Evolutionary conservation across 2,329 filamentous ascomycete genomes (phyloP).

Genomic region (Sclerotinia glacialis): DNA sequence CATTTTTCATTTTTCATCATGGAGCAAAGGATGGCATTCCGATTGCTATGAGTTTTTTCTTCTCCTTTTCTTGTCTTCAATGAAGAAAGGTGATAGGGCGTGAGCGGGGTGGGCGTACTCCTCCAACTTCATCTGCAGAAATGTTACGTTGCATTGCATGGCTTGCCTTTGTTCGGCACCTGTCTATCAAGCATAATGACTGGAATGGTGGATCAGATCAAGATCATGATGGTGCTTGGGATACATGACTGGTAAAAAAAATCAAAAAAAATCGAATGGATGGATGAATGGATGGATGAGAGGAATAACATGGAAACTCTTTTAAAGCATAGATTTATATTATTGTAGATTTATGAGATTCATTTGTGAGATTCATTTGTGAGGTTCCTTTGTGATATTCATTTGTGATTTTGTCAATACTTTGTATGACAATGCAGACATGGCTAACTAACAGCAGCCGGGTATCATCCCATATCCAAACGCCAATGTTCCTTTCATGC

Average conservation of each 20-base stretch:
- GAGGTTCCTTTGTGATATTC: not conserved
- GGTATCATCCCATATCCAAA: conserved; percentile 13
- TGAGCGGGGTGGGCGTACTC: conserved; percentile 6
- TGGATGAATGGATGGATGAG: not conserved
- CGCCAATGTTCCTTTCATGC: not conserved
- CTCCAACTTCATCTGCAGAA: not conserved
- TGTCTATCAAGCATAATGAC: not conserved
- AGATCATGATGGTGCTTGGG: conserved; percentile 1
- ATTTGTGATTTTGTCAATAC: not conserved
- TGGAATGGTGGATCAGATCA: not conserved
- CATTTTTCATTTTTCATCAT: conserved; percentile 15
- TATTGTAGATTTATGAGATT: not conserved
- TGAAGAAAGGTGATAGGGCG: conserved; percentile 2
- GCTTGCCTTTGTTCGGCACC: not conserved
- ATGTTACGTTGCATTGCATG: not conserved
- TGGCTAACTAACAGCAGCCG: conserved; percentile 1
- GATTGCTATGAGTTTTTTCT: not conserved
- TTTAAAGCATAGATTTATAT: not conserved
- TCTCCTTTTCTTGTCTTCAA: not conserved
- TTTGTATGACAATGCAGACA: not conserved
- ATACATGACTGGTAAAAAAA: conserved; percentile 5
- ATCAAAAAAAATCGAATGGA: conserved; percentile 2
- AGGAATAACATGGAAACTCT: not conserved
- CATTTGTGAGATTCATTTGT: too few species aligned
- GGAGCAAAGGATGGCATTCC: conserved; percentile 15